Base-by-base conservation (phyloP, 257 asterid genomes). In the Gynochthodes officinalis region DNA sequence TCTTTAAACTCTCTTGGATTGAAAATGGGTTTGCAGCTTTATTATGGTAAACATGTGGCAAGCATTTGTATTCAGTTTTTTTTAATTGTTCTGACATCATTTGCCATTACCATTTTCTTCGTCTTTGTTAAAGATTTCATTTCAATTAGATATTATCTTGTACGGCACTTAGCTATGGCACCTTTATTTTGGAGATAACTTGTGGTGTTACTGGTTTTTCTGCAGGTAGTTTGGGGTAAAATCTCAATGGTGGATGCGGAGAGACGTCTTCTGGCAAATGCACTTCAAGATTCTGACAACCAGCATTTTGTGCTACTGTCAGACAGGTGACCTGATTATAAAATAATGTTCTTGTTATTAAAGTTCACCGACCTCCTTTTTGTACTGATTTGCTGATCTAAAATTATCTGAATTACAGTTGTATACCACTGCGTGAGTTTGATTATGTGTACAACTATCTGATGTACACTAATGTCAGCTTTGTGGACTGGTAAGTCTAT, bases 201-300 rank as follows among this genome's bases (percentile, higher is more conserved):
- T 5, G 32, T 55, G 55, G 59, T 43, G 2, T 46, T 37, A 48
- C 30, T 62, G 64, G 23, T 28, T 37, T 73, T 74, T 71, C 49
- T 88, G 78, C 89, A 94, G 99, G 99, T 95, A n/a, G 92, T 40
- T 10, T 95, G 99, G 99, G 99, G 99, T 55, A 90, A 82, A 85
- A 90, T 92, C 75, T 95, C 99, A 37, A 95, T 95, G 99, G 96
- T 95, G 73, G 98, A 95, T 81, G 99, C 98, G 77, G 99, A 95
- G 85, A 92, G 84, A 80, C 86, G 99, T 63, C 98, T 95, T 76
- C 77, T 95, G 78, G 96, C 81, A 25, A 78, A 89, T 82, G 97
- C 99, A 4, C 96, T 95, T 32, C 81, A 80, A 70, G 99, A 95
- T 80, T 84, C 91, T 65, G 94, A 87, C 75, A 95, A 95, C 76